Evolutionary conservation across 495 filamentous ascomycete species (phyloP).

Genomic region (Penicillium odoratum): DNA sequence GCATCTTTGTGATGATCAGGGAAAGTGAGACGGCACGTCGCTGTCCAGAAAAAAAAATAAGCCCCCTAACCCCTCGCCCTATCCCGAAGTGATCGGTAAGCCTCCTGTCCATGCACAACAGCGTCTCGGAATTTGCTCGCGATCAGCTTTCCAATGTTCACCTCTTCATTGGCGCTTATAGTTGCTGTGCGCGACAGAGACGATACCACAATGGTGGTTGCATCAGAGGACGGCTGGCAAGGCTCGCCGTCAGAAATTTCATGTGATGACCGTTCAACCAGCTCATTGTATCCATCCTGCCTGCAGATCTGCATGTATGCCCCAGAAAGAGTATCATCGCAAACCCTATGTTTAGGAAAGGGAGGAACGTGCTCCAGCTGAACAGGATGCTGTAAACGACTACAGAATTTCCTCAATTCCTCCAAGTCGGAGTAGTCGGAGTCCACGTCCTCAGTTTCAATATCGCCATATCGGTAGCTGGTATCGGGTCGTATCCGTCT

Average conservation of each 20-base stretch:
- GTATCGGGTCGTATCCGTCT: slow-evolving; percentile 2
- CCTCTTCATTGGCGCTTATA: not conserved
- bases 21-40: too few relatives aligned
- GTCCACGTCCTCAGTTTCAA: not conserved
- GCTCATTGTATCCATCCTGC: not conserved
- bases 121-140: not conserved
- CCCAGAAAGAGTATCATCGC: slow-evolving; percentile 3
- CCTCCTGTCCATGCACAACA: not conserved
- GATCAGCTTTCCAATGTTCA: not conserved
- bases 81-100: not conserved
- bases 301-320: not conserved
- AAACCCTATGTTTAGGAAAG: slow-evolving; percentile 6
- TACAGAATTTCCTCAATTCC: not conserved
- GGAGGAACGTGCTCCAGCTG: slow-evolving; percentile 11
- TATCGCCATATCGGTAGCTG: not conserved
- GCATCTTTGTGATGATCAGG: too few relatives aligned
- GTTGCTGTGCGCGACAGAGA: not conserved
- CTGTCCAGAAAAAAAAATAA: not conserved
- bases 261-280: not conserved
- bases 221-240: not conserved
- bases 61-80: not conserved
- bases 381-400: not conserved
- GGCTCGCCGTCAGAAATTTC: not conserved
- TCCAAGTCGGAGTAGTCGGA: slow-evolving; percentile 1
- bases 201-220: not conserved